Evolutionary conservation across 2,329 filamentous ascomycete genomes (phyloP), one percentile per base, ranked within the genome.

Genomic region (Alternaria incomplexa): DNA sequence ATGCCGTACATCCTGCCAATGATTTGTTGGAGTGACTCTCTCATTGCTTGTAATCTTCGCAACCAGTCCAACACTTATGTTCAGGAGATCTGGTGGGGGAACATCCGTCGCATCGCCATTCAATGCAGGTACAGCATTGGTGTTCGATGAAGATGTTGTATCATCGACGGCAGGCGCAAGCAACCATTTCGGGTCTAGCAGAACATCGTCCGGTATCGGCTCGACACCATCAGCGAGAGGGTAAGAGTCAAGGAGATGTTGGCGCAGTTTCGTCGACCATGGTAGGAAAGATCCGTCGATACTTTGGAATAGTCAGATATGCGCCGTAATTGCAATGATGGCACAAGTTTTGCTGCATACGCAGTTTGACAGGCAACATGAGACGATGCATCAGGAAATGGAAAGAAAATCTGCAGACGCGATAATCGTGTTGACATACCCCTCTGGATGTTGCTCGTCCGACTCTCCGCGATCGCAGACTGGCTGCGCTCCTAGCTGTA

Each of bases 1-100:
- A 56, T 92, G 87, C 0, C 96, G 91, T 47, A 98, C 95, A 81
- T 99, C 96, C 82, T 99, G 96, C 90, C 93, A 97, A 81, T 99
- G 96, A 2, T 83, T 83, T 1, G 78, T 52, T 0, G 94, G 89
- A 0, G 96, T 99, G 6, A 97, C 79, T 15, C 94, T 88, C 17
- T 83, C 79, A 74, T 97, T 97, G n/a, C 81, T 77, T 1, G 83
- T 73, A 1, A 99, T 76, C 0, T 79, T 85, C 9, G 90, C 91
- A 0, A 78, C 79, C 66, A 88, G 82, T 3, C 86, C 83, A 45
- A 83, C 81, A 0, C 87, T 86, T 12, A 93, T 84, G 0, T 89
- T 85, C 2, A 93, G 83, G 5, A 85, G 73, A 65, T 83, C 82
- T 57, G 76, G 57, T 25, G 83, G 80, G 17, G 81, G 81, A 1